Evolutionary conservation across 768 basidiomycete species (phyloP), one percentile per base, ranked within the genome.

Genomic region (Leccinum olivaceopallidum): DNA sequence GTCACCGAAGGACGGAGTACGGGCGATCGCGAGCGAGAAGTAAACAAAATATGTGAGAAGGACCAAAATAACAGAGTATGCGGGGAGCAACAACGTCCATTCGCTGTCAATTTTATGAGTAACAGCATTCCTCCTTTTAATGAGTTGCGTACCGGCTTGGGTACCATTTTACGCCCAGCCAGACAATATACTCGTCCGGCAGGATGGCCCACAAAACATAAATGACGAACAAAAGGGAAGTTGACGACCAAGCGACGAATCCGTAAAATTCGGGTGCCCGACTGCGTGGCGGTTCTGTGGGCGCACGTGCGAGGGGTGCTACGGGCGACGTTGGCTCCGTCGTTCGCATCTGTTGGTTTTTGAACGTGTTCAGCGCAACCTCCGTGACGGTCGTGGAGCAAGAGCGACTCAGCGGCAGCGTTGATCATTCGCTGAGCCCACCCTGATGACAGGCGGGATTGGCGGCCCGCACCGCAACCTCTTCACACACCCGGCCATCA

Each of bases 201-300:
- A 92, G 77, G 39, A 94, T 71, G 1, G 88, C 90, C 93, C 93
- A 95, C 6, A 93, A 75, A 36, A 93, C 67, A 70, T 89, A 94
- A 26, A 90, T 67, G 56, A 83, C 72, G 69, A 89, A 94, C 2
- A 85, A 73, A 28, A 93, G 74, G 55, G 83, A 86, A 0, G 94
- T 94, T 0, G 85, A 85, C 9, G 87, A 86, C 88, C 87, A 91
- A 16, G 90, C 90, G 5, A 90, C 90, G 70, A 94, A 95, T n/a
- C 94, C 93, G 65, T 94, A 93, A 68, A 94, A 89, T 75, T 95
- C 93, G 48, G 89, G 82, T 13, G 90, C 89, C 9, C 89, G 85
- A 71, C 85, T 88, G 62, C 83, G 83, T 44, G 42, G 42, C n/a
- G 42, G n/a, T 50, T 74, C 64, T 18, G 73, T 71, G 53, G 80